Evolutionary conservation across 2,329 filamentous ascomycete genomes (phyloP), one percentile per base, ranked within the genome.

Genomic region (Fusarium udum): DNA sequence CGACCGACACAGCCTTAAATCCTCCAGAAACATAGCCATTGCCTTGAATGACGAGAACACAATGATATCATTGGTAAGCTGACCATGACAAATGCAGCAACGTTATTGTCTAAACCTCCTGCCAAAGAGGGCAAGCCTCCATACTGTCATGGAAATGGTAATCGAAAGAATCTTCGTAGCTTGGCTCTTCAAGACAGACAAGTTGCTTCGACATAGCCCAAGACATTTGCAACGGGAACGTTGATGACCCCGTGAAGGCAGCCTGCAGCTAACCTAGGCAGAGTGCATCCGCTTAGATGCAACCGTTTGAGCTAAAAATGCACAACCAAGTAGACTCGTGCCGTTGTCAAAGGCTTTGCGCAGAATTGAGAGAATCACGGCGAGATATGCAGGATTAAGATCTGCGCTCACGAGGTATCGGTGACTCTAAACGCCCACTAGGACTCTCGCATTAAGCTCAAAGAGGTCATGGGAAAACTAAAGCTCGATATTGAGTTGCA

Each of bases 381-480:
- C 61, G 63, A 74, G 56, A 62, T 61, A 52, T 61, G 58, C 67
- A 51, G 60, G 48, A 51, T 61, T 45, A 18, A 69, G 71, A 72
- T 73, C 71, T 69, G 71, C 71, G 31, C 48, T 74, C 63, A 64
- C 39, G 52, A 40, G 45, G 59, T 39, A 48, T 48, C 58, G 28
- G 49, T 59, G 61, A 39, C 42, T 71, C 37, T 52, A 37, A 45
- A 56, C 48, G 48, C 45, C 71, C 57, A 72, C 48, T 58, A 51
- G 49, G 52, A 59, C 53, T 43, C 37, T 28, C 31, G 34, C 57
- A 64, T 45, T 58, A 52, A 65, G 48, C 39, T 61, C 39, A 56
- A 60, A 63, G 49, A 28, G 71, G 71, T 69, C 67, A 74, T 61
- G 67, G 69, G 61, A 55, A 69, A 72, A 48, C 67, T 56, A 48